Evolutionary conservation across 768 basidiomycete species (phyloP).

Genomic region (Suillus bovinus): DNA sequence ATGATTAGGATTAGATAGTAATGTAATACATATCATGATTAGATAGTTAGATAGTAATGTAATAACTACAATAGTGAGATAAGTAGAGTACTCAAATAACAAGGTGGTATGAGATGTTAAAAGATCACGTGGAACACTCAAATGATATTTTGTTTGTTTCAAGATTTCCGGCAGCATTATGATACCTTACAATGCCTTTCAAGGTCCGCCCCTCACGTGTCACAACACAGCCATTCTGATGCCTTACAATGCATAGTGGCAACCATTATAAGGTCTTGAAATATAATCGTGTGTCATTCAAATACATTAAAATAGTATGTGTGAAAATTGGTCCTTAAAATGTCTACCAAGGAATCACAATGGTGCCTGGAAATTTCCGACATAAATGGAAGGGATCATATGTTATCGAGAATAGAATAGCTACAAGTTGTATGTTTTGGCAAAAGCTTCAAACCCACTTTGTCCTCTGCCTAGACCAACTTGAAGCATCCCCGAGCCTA

Average conservation of each 20-base stretch:
- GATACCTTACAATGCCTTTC: neutral
- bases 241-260: neutral
- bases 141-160: no score
- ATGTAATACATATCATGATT: no score
- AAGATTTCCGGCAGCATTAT: neutral
- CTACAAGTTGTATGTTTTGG: no score
- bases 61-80: neutral
- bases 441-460: no score
- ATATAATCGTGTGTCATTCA: neutral
- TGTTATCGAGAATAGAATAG: no score
- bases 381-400: no score
- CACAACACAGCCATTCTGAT: neutral
- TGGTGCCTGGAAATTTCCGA: neutral
- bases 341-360: slow-evolving; percentile 2
- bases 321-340: slow-evolving; percentile 3
- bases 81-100: neutral
- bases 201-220: neutral
- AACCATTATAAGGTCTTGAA: neutral
- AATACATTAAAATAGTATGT: neutral
- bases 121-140: no score
- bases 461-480: no score
- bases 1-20: no score
- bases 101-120: neutral
- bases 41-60: neutral
- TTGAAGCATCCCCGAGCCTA: no score